phyloP scores from a whole-genome alignment of 164 flowering plant genomes.

The Macadamia tetraphylla region DNA sequence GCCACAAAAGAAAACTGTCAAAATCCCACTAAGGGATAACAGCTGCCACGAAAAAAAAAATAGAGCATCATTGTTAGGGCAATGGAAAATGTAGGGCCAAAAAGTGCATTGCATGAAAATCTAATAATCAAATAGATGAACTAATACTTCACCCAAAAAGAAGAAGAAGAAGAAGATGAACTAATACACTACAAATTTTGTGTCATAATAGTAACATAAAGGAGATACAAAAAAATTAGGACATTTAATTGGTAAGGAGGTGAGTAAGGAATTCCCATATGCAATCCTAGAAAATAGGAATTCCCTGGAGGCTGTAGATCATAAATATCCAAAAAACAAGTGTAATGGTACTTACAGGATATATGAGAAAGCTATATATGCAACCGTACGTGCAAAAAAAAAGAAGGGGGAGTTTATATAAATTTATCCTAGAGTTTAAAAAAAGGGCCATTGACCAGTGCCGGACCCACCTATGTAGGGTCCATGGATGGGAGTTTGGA shows the following conservation, averaged over 20 bases:
- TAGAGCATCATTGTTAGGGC: no score
- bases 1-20: slow-evolving; percentile 64
- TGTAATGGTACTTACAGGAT: not conserved
- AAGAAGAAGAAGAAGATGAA: no score
- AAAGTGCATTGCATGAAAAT: not conserved
- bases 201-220: not conserved
- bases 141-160: no score
- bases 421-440: no score
- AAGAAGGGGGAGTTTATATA: not conserved
- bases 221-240: not conserved
- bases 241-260: not conserved
- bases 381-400: not conserved
- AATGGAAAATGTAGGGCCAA: not conserved
- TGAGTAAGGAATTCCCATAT: not conserved
- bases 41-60: slow-evolving; percentile 32
- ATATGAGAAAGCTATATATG: not conserved
- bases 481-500: no score
- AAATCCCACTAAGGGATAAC: slow-evolving; percentile 46
- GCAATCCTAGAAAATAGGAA: no score
- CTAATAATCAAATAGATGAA: not conserved
- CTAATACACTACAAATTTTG: not conserved
- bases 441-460: no score
- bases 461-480: no score
- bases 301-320: not conserved
- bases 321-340: not conserved